Base-by-base conservation (phyloP, 1,284 basidiomycete species). In the Volvariella volvacea region DNA sequence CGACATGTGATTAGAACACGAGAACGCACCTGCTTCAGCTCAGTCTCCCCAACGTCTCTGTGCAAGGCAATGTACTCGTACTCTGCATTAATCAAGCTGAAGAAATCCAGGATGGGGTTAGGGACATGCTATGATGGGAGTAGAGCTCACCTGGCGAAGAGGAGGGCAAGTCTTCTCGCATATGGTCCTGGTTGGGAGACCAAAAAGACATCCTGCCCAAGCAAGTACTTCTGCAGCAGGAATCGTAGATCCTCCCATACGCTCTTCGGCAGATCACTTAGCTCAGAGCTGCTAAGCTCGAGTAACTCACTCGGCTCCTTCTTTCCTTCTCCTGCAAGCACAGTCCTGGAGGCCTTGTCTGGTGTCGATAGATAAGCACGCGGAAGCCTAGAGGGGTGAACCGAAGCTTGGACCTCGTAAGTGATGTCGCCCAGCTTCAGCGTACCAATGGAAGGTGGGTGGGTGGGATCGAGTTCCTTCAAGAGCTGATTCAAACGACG, bases 41-140 rank as follows among this genome's bases (percentile, higher is more conserved):
- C 80, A 1, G 80, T 82, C 56, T 83, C 80, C n/a, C 80, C 79
- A 3, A 82, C 73, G 55, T 83, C 80, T 43, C 80, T 62, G 56
- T 83, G 80, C 2, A 83, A 57, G 0, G 78, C 73, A 47, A 83
- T 74, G 50, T 79, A 76, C 53, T 83, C 80, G 48, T 82, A 83
- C 58, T 82, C 80, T 9, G 74, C 61, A 53, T 83, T 83, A 39
- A 82, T 74, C 21, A 80, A 42, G 45, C 80, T 81, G 41, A 14
- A 16, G n/a, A 33, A 22, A 22, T 39, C 48, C 10, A n/a, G 31
- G 4, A 32, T 16, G 48, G 16, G 16, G 20, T 14, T 22, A 31
- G 31, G 28, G n/a, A 25, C 2, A 10, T 28, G 8, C 21, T 17
- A 9, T 37, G 14, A 19, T 19, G 8, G 6, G 34, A 6, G n/a